Evolutionary conservation across 2,329 filamentous ascomycete genomes (phyloP), one percentile per base, ranked within the genome.

Genomic region (Albifimbria verrucaria): DNA sequence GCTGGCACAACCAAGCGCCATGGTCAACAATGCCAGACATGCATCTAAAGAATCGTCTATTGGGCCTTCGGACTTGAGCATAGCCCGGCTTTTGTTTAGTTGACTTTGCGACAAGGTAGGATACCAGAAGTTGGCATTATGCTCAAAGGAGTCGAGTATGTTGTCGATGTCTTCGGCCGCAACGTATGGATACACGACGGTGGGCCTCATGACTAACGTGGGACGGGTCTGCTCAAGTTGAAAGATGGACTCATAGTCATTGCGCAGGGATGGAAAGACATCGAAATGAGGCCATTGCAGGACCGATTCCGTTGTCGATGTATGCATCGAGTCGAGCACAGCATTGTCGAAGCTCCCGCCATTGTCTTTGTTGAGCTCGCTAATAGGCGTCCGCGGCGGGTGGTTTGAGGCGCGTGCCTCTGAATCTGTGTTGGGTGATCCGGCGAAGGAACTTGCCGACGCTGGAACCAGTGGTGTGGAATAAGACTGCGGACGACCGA

Each of bases 71-170:
- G 57, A 59, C 4, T 64, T 54, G 2, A 79, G 61, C 2, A 65
- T 65, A 0, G 51, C 46, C 7, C 70, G 65, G 4, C 73, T 62
- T 21, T 57, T 59, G 1, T 66, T 57, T 1, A 78, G 59, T 23
- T 73, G 75, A 0, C 56, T 53, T 43, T 67, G 68, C 0, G 76
- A 76, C 65, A 78, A 71, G 6, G 75, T 78, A 0, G 77, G 78
- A 52, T 80, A 81, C 76, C 77, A 81, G 47, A 79, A 80, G 60
- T 81, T 81, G 42, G 80, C 66, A 28, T 70, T 73, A 2, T 64
- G 62, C 54, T 77, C 69, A 45, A 81, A 81, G 0, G 74, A 70
- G 2, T 68, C 62, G 0, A 80, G 59, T 5, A 77, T 72, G 0
- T 61, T 60, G 17, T 72, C 68, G 2, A 79, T 62, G 7, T 80